Base-by-base conservation (phyloP, 1,284 basidiomycete genomes). In the Fistulinella cinereoalba region DNA sequence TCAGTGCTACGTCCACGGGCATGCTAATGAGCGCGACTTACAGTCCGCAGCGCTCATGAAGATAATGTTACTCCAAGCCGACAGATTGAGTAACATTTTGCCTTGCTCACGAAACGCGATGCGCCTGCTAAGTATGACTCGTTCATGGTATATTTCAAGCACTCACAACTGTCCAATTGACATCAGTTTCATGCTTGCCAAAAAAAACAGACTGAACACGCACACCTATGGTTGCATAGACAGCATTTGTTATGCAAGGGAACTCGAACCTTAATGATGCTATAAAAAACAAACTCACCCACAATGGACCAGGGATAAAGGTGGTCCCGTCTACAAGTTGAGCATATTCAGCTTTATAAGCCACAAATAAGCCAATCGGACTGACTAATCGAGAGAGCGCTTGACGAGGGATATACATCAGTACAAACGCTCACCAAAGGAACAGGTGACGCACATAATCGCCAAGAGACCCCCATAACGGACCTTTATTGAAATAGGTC, bases 291-390 rank as follows among this genome's bases (percentile, higher is more conserved):
- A 16, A 12, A 2, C 39, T 22, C n/a, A 52, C 50, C 16, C 21
- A 21, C 15, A 49, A 27, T 21, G 50, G 50, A 23, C 50, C 50
- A 19, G 41, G 41, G 3, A 53, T 22, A 11, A 52, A 52, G 12
- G 33, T 29, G 12, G 40, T 34, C 6, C 44, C 50, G 12, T 1
- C 50, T 52, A 19, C 3, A 29, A 15, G 10, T 23, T 22, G 11
- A 18, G 16, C 11, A 18, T 31, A 4, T 5, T 37, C 31, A 52
- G 19, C 7, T 4, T 3, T 4, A 6, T 1, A 9, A 13, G 3
- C 11, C 11, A 29, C 4, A 8, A 28, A n/a, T 3, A 5, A 2
- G 13, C 15, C 19, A 12, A 27, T 3, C 1, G 13, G 8, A 23
- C 27, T 27, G 34, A 53, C 51, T 4, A 15, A 52, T 16, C 25